Evolutionary conservation across 2,329 filamentous ascomycete genomes (phyloP), one percentile per base, ranked within the genome.

Genomic region (Penicillium sp.): DNA sequence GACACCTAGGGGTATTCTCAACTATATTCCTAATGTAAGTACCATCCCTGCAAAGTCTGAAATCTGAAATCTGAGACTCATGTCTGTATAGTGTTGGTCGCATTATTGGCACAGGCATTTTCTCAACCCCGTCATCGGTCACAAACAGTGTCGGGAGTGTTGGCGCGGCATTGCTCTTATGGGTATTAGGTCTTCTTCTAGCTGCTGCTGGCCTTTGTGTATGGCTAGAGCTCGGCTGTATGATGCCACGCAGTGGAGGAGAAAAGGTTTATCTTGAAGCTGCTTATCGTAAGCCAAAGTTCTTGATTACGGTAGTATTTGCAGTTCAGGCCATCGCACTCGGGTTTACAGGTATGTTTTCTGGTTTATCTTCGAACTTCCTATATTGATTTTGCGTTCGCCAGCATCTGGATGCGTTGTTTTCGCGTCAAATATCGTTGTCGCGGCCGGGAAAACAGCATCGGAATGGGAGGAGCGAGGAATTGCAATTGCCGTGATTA

Each of bases 261-360:
- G 72, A 78, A 26, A 86, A 86, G 62, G 80, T 85, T 4, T 86
- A 86, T 55, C 74, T 86, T 32, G 82, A 87, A 64, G 84, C 81
- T 54, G 81, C 79, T 0, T 86, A 82, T 59, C 74, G 77, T 2
- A 71, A 71, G 24, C 84, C 84, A 0, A 74, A 76, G 9, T 79
- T 83, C 49, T 69, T 86, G 6, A 78, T 80, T 0, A 81, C 80
- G 1, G 79, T 79, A 0, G 59, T 86, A 3, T 74, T 85, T n/a
- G 80, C 81, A 0, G 73, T 81, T 0, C 77, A 84, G 49, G 78
- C 78, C 0, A 74, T 85, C 0, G 63, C 84, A 0, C 67, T 86
- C 0, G 82, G 81, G 0, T 85, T 85, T 52, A 81, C 57, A n/a
- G 58, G 57, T 54, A 1, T 16, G 29, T 32, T 16, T 32, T 10